phyloP scores from a whole-genome alignment of 345 rosid species.

The Lagerstroemia speciosa region DNA sequence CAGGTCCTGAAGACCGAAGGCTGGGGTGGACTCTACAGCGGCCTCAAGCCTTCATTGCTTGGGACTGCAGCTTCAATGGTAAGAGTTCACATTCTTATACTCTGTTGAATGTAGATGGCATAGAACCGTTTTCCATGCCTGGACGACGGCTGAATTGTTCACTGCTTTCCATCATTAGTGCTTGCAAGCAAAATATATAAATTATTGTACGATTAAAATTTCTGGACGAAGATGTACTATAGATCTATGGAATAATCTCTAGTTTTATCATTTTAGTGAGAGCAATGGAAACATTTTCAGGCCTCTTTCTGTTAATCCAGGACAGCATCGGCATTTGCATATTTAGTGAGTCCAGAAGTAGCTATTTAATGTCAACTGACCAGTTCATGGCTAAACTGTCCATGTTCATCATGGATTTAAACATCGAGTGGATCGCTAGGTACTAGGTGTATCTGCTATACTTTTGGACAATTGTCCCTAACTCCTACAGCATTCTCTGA shows the following conservation, averaged over 20 bases:
- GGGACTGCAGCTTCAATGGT: conserved; percentile 72
- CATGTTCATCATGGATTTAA: no score
- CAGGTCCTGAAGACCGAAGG: conserved; percentile 47
- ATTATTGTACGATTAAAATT: background rate
- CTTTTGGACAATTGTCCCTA: background rate
- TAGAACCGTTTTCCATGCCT: background rate
- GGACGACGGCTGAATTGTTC: background rate
- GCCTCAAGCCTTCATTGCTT: conserved; percentile 59
- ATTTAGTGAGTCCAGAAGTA: no score
- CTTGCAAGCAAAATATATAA: background rate
- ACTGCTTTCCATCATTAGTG: background rate
- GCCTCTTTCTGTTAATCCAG: no score
- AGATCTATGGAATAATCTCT: background rate
- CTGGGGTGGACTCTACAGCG: conserved; percentile 66
- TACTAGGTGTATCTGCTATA: no score
- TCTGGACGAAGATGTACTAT: no score
- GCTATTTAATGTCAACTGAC: no score
- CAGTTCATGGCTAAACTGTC: no score
- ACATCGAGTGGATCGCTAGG: no score
- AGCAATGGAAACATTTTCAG: no score
- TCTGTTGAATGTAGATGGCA: background rate
- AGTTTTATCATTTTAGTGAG: background rate
- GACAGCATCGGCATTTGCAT: no score
- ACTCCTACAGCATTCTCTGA: conserved; percentile 6
- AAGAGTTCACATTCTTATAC: background rate